Percentiles rank a stretch among this genome's conserved stretches.
Conservation (phyloP, 495 filamentous ascomycete species). For the Podospora sp. region DNA sequence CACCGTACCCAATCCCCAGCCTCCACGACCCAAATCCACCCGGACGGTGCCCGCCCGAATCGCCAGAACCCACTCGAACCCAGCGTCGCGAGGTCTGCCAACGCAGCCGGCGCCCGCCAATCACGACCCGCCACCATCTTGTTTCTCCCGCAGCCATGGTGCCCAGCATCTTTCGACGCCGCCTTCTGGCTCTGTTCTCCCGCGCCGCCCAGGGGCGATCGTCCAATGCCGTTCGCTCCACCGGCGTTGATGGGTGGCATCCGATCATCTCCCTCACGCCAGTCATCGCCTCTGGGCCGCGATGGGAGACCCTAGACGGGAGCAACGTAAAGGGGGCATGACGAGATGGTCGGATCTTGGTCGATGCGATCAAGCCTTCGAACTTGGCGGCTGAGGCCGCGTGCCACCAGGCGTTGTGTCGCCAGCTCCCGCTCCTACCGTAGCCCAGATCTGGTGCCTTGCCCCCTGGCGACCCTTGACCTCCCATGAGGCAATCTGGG, state of each 20-base stretch:
- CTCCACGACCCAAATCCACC: constrained; percentile 38
- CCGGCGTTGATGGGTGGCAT: constrained; percentile 13
- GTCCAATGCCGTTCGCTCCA: constrained; percentile 22
- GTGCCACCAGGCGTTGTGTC: constrained; percentile 3
- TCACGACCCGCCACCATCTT: constrained; percentile 32
- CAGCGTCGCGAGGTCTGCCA: constrained; percentile 32
- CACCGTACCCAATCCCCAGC: constrained; percentile 32
- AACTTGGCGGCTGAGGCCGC: constrained; percentile 5
- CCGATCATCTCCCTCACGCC: constrained; percentile 14
- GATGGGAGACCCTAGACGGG: constrained; percentile 4
- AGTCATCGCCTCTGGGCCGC: neutral
- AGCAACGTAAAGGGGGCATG: constrained; percentile 7
- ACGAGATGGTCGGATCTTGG: constrained; percentile 11
- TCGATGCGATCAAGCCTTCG: constrained; percentile 12
- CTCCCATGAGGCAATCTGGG: constrained; percentile 5
- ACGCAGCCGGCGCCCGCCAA: constrained; percentile 33
- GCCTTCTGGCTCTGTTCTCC: constrained; percentile 21
- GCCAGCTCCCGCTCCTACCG: neutral
- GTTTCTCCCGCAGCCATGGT: constrained; percentile 24
- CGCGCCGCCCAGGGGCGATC: constrained; percentile 22
- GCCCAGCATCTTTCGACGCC: constrained; percentile 16
- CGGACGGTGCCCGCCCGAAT: constrained; percentile 29
- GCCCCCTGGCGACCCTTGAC: constrained; percentile 9
- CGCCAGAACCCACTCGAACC: constrained; percentile 24
- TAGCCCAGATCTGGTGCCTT: constrained; percentile 11